Conservation (phyloP, 768 basidiomycete genomes). For the Cyclocybe cylindracea region DNA sequence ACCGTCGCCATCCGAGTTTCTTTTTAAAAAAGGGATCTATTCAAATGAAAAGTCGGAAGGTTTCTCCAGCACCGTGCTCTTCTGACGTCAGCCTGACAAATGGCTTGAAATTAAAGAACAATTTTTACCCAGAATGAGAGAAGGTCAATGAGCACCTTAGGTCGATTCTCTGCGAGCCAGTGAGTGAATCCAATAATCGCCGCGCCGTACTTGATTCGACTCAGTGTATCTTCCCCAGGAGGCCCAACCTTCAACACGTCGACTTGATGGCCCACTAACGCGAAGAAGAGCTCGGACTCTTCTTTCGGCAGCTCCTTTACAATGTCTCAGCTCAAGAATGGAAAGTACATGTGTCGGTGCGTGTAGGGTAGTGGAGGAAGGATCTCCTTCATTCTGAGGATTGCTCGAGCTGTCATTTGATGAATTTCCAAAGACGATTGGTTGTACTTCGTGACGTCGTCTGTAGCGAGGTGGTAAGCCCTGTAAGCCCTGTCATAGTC, state of each 20-base stretch:
- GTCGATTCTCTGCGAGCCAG: conserved; percentile 3
- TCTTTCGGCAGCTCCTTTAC: conserved; percentile 4
- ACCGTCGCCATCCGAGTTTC: too few species aligned
- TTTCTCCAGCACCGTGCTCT: too few species aligned
- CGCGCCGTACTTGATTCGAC: conserved; percentile 5
- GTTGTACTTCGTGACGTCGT: conserved; percentile 2
- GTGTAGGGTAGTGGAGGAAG: neutral
- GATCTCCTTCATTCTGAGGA: neutral
- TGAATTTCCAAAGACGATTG: conserved; percentile 1
- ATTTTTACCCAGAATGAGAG: neutral
- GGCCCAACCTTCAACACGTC: conserved; percentile 1
- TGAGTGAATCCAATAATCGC: conserved; percentile 6
- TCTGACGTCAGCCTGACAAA: too few species aligned
- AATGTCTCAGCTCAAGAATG: neutral
- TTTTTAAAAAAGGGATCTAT: too few species aligned
- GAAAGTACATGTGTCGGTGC: neutral
- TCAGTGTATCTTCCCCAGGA: neutral
- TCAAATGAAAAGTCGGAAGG: too few species aligned
- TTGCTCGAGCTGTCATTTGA: conserved; percentile 1
- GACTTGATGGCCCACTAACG: neutral
- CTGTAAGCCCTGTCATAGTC: conserved; percentile 6
- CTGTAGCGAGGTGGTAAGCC: neutral
- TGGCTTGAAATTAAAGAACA: neutral
- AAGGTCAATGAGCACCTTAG: neutral
- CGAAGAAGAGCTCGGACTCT: conserved; percentile 3